These are phyloP conservation scores for Lachnellula subtilissima DNA, from an alignment of 2,329 filamentous ascomycete genomes.

Conservation along the genomic window DNA sequence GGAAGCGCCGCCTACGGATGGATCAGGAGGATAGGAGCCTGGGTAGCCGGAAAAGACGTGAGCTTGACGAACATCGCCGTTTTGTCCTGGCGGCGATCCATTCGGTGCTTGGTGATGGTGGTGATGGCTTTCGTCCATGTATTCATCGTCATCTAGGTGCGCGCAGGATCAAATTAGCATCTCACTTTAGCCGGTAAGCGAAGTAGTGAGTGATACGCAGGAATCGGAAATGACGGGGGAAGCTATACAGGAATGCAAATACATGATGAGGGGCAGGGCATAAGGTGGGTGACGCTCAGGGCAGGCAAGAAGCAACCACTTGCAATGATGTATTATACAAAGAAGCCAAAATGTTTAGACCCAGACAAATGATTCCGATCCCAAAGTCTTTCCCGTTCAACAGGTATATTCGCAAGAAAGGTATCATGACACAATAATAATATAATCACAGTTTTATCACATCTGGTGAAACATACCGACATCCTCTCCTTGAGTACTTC, in stretches of 20 bases:
- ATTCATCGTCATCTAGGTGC: conserved; percentile 54
- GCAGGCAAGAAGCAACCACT: conserved; percentile 25
- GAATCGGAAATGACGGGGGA: conserved; percentile 7
- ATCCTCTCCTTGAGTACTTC: conserved; percentile 62
- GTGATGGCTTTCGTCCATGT: conserved; percentile 59
- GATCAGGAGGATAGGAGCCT: conserved; percentile 55
- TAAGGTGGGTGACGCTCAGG: conserved; percentile 20
- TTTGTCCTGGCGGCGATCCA: conserved; percentile 41
- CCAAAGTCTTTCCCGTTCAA: conserved; percentile 21
- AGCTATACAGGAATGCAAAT: conserved; percentile 26
- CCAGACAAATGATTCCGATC: conserved; percentile 14
- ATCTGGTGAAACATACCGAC: conserved; percentile 95
- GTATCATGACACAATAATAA: conserved; percentile 32
- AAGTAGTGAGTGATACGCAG: conserved; percentile 15
- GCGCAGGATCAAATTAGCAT: conserved; percentile 30
- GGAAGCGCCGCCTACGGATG: conserved; percentile 50
- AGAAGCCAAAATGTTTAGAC: conserved; percentile 23
- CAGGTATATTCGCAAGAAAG: conserved; percentile 27
- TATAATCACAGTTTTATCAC: conserved; percentile 48
- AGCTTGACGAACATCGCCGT: conserved; percentile 65
- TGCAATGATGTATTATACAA: conserved; percentile 35
- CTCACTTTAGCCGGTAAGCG: conserved; percentile 28
- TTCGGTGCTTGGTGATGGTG: conserved; percentile 61
- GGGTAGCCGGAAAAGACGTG: conserved; percentile 72
- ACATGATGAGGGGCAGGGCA: conserved; percentile 27